Evolutionary conservation across 768 basidiomycete species (phyloP).

Genomic region (Termitomyces sp.): DNA sequence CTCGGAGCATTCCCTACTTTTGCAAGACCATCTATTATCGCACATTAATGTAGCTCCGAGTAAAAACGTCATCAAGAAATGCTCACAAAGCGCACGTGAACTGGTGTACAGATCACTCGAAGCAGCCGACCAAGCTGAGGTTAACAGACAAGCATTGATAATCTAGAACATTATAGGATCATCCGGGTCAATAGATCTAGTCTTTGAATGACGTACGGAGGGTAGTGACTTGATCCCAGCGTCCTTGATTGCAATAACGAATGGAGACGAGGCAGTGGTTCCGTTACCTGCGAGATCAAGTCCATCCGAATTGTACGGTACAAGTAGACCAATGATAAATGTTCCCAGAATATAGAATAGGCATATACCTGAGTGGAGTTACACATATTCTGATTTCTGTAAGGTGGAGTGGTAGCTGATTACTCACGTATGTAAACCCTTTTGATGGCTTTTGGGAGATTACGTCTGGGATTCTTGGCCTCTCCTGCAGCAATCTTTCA

Average conservation of each 20-base stretch:
- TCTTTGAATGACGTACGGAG: conserved; percentile 44
- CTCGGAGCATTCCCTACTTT: conserved; percentile 76
- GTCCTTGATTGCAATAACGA: conserved; percentile 83
- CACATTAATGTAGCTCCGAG: conserved; percentile 20
- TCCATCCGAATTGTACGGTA: conserved; percentile 61
- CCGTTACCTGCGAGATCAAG: conserved; percentile 52
- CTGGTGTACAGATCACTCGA: conserved; percentile 88
- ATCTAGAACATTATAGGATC: conserved; percentile 40
- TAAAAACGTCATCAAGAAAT: background rate
- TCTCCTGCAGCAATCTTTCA: conserved; percentile 82
- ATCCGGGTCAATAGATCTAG: too few species aligned
- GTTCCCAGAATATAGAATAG: conserved; percentile 75
- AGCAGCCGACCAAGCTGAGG: conserved; percentile 91
- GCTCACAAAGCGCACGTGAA: conserved; percentile 80
- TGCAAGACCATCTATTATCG: conserved; percentile 65
- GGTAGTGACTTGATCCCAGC: conserved; percentile 89
- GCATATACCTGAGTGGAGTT: conserved; percentile 60
- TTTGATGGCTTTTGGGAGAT: conserved; percentile 60
- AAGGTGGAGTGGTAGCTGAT: background rate
- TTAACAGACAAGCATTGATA: conserved; percentile 80
- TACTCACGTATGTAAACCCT: conserved; percentile 65
- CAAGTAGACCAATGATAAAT: conserved; percentile 77
- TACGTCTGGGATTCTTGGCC: conserved; percentile 79
- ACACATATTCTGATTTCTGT: background rate
- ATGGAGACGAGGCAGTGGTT: conserved; percentile 76